Conservation (phyloP, 768 basidiomycete species). For the Cystobasidium onofrii region DNA sequence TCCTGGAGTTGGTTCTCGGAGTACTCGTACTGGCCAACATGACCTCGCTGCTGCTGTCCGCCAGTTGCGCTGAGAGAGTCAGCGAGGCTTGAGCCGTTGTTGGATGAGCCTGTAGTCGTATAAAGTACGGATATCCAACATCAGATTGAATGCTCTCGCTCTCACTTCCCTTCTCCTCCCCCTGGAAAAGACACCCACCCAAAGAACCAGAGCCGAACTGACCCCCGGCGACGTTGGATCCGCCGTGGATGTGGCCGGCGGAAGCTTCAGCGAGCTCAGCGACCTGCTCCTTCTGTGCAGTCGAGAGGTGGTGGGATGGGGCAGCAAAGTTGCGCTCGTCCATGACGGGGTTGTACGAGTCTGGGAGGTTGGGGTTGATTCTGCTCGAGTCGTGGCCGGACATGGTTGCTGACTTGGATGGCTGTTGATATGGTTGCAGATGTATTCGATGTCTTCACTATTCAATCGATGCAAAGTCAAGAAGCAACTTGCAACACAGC, state of each 20-base stretch:
- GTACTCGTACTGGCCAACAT: neutral
- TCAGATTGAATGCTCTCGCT: too few species aligned
- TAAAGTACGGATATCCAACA: too few species aligned
- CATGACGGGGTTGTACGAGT: slow-evolving; percentile 9
- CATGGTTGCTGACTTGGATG: too few species aligned
- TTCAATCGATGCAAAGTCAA: too few species aligned
- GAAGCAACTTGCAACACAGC: too few species aligned
- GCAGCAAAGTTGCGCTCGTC: slow-evolving; percentile 5
- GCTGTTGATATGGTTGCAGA: too few species aligned
- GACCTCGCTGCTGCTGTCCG: neutral
- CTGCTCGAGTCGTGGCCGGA: neutral
- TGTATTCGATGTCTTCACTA: too few species aligned
- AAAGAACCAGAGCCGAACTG: neutral
- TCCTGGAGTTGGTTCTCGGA: neutral
- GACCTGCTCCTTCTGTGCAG: slow-evolving; percentile 4
- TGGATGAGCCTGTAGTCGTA: neutral
- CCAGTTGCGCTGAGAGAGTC: neutral
- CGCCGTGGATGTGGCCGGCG: neutral
- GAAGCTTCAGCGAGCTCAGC: slow-evolving; percentile 17
- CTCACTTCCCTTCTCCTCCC: too few species aligned
- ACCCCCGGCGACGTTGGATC: neutral
- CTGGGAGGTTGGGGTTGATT: slow-evolving; percentile 17
- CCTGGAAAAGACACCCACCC: too few species aligned
- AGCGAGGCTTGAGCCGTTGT: neutral
- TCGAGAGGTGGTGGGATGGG: neutral